Percentiles rank a stretch among this genome's conserved stretches.
These are phyloP conservation scores for Nyssa sinensis DNA, from an alignment of 148 eudicot species.

Conservation along the genomic window DNA sequence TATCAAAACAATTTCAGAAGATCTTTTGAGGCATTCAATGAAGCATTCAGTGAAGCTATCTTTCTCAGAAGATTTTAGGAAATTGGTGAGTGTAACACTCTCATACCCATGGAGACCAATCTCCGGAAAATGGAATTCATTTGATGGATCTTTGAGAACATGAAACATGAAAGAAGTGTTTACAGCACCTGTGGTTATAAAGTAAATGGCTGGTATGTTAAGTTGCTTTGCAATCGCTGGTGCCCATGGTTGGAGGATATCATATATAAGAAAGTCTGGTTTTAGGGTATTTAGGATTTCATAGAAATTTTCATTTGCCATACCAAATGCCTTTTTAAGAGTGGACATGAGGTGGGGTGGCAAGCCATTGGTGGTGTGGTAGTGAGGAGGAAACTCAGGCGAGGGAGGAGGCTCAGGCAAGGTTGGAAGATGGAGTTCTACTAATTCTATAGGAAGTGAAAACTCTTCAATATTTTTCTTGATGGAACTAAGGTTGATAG, in stretches of 20 bases:
- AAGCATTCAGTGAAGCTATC: neutral
- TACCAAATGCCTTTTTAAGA: slow-evolving; percentile 19
- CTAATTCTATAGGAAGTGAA: slow-evolving; percentile 6
- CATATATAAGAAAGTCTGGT: slow-evolving; percentile 28
- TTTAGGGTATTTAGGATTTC: slow-evolving; percentile 7
- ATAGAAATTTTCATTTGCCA: slow-evolving; percentile 14
- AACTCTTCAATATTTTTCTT: neutral
- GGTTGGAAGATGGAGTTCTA: slow-evolving; percentile 21
- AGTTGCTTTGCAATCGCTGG: slow-evolving; percentile 1
- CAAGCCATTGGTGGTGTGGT: slow-evolving; percentile 39
- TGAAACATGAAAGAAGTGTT: slow-evolving; percentile 10
- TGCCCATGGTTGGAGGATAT: slow-evolving; percentile 33
- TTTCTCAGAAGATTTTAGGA: neutral
- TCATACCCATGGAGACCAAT: slow-evolving; percentile 14
- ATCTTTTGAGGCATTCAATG: neutral
- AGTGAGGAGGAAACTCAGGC: slow-evolving; percentile 14
- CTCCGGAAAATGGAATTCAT: slow-evolving; percentile 12
- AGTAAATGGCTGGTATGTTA: slow-evolving; percentile 24
- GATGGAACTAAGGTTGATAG: slow-evolving; percentile 21
- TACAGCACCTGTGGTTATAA: slow-evolving; percentile 18
- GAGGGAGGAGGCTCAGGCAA: neutral
- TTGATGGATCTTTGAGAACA: neutral
- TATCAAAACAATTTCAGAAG: slow-evolving; percentile 11
- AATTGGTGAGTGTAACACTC: neutral
- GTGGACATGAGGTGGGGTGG: slow-evolving; percentile 25